Evolutionary conservation across 169 alveolate genomes (phyloP).

Genomic region (Cryptosporidium viatorum): DNA sequence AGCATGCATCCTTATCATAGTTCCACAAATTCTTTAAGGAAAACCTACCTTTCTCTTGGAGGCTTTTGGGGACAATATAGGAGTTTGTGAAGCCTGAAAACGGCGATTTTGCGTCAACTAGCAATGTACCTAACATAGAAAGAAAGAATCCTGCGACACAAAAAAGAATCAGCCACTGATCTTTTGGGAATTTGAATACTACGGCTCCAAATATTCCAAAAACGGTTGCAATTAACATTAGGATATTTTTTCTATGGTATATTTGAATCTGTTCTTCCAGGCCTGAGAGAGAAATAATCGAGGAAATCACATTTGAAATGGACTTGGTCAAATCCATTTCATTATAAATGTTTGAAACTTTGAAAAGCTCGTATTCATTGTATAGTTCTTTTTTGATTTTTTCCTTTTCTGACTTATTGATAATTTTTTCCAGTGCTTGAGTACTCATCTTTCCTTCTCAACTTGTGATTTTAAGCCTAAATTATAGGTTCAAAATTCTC

Average conservation of each 20-base stretch:
- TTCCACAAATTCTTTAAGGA: constrained; percentile 39
- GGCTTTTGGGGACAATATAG: constrained; percentile 2
- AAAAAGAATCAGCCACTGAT: constrained; percentile 11
- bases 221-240: constrained; percentile 55
- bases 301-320: constrained; percentile 25
- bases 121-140: constrained; percentile 24
- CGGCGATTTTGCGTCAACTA: constrained; percentile 38
- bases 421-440: constrained; percentile 12
- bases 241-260: constrained; percentile 42
- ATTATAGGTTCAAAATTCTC: not conserved
- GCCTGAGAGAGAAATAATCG: constrained; percentile 35
- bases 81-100: constrained; percentile 45
- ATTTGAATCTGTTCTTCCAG: constrained; percentile 52
- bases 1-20: constrained; percentile 48
- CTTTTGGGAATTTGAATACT: constrained; percentile 41
- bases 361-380: constrained; percentile 17
- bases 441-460: not conserved
- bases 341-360: constrained; percentile 42
- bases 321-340: constrained; percentile 29
- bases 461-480: not conserved
- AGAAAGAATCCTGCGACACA: constrained; percentile 60
- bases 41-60: not conserved
- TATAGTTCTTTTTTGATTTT: constrained; percentile 30
- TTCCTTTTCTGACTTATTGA: constrained; percentile 40
- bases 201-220: constrained; percentile 55